Percentiles rank a stretch among this genome's conserved stretches.
Conservation (phyloP, 768 basidiomycete species). For the Boletus rufocinnamomeus region DNA sequence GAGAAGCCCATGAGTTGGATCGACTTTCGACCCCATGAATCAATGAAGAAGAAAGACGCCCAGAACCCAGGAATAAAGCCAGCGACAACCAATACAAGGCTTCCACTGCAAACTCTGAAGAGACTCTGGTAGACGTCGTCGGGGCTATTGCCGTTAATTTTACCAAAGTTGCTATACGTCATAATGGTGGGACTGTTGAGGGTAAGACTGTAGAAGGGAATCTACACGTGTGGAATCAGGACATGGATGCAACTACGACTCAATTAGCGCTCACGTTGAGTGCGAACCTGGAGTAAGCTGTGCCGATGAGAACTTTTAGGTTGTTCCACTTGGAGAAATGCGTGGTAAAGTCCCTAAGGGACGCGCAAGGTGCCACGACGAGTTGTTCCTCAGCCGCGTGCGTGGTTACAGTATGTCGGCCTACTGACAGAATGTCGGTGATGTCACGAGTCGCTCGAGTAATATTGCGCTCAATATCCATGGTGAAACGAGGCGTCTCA, state of each 20-base stretch:
- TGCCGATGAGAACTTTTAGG: slow-evolving; percentile 74
- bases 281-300: slow-evolving; percentile 86
- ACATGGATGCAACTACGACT: not conserved
- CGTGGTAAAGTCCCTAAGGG: slow-evolving; percentile 59
- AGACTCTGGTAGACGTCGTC: slow-evolving; percentile 26
- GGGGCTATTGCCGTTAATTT: slow-evolving; percentile 31
- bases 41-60: slow-evolving; percentile 63
- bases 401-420: slow-evolving; percentile 47
- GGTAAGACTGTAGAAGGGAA: slow-evolving; percentile 87
- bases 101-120: slow-evolving; percentile 25
- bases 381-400: slow-evolving; percentile 47
- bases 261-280: slow-evolving; percentile 57
- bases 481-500: slow-evolving; percentile 88
- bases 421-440: slow-evolving; percentile 55
- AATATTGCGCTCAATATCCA: slow-evolving; percentile 85
- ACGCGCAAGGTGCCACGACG: slow-evolving; percentile 64
- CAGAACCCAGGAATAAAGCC: slow-evolving; percentile 55
- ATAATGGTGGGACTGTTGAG: slow-evolving; percentile 81
- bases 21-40: slow-evolving; percentile 69
- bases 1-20: slow-evolving; percentile 77
- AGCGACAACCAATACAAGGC: slow-evolving; percentile 17
- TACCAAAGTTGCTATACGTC: slow-evolving; percentile 65
- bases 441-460: slow-evolving; percentile 73
- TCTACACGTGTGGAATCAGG: slow-evolving; percentile 41
- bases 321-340: slow-evolving; percentile 79